Percentiles rank a stretch among this genome's conserved stretches.
These are phyloP conservation scores for Paecilomyces dactylethromorphus DNA, from an alignment of 2,329 filamentous ascomycete genomes.

Conservation along the genomic window DNA sequence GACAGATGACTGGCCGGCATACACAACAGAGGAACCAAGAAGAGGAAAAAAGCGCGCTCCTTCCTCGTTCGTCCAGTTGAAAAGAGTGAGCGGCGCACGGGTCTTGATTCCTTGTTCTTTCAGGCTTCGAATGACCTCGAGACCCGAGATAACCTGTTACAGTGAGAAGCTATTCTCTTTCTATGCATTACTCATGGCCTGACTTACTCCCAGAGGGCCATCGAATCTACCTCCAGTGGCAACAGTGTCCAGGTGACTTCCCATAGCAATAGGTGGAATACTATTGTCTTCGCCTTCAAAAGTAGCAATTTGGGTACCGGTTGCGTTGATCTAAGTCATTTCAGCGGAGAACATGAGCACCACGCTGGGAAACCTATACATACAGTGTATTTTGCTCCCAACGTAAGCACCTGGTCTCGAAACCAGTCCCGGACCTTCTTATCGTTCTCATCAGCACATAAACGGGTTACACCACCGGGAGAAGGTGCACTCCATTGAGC, in stretches of 20 bases:
- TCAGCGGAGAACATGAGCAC: background rate
- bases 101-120: slow-evolving; percentile 24
- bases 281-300: slow-evolving; percentile 15
- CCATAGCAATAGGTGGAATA: slow-evolving; percentile 21
- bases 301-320: slow-evolving; percentile 28
- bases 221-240: slow-evolving; percentile 19
- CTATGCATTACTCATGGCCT: background rate
- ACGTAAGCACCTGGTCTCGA: slow-evolving; percentile 11
- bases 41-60: slow-evolving; percentile 8
- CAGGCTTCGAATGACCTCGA: slow-evolving; percentile 31
- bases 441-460: slow-evolving; percentile 14
- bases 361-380: slow-evolving; percentile 2
- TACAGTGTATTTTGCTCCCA: slow-evolving; percentile 16
- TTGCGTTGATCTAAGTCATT: slow-evolving; percentile 20
- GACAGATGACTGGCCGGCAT: slow-evolving; percentile 9
- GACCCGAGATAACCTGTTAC: slow-evolving; percentile 13
- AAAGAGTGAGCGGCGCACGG: slow-evolving; percentile 14
- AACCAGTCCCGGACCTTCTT: slow-evolving; percentile 20
- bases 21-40: slow-evolving; percentile 9
- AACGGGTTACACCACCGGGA: slow-evolving; percentile 9
- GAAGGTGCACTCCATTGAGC: slow-evolving; percentile 23
- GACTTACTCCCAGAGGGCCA: slow-evolving; percentile 13
- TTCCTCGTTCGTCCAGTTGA: slow-evolving; percentile 24
- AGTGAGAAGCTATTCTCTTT: background rate
- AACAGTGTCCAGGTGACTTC: slow-evolving; percentile 16